Conservation (phyloP, 2,329 filamentous ascomycete genomes). For the Beauveria sp. region DNA sequence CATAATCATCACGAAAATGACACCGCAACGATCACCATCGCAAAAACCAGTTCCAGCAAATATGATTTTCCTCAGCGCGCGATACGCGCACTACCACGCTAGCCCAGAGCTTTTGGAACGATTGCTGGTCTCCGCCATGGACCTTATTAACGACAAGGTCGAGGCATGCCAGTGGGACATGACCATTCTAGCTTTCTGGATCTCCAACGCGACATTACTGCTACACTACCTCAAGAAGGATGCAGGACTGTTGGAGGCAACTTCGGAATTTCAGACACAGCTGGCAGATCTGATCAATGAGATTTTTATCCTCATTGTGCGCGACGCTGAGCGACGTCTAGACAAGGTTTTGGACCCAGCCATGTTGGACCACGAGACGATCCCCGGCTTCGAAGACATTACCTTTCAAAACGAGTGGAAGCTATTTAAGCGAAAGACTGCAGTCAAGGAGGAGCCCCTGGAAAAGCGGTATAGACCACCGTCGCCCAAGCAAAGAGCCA, state of each 20-base stretch:
- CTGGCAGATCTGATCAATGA: slow-evolving; percentile 94
- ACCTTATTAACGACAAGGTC: slow-evolving; percentile 96
- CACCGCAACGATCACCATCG: slow-evolving; percentile 86
- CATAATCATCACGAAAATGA: slow-evolving; percentile 97
- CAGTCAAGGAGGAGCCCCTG: slow-evolving; percentile 80
- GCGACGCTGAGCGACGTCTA: slow-evolving; percentile 89
- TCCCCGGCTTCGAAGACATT: slow-evolving; percentile 93
- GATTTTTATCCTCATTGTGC: slow-evolving; percentile 95
- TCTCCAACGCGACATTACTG: slow-evolving; percentile 92
- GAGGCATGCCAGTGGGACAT: slow-evolving; percentile 97
- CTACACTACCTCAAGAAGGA: slow-evolving; percentile 97
- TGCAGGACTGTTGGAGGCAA: slow-evolving; percentile 68
- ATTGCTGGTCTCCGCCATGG: slow-evolving; percentile 78
- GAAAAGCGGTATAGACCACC: slow-evolving; percentile 90
- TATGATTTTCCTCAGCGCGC: slow-evolving; percentile 88
- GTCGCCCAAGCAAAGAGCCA: slow-evolving; percentile 85
- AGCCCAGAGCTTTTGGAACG: slow-evolving; percentile 75
- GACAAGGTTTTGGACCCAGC: slow-evolving; percentile 90
- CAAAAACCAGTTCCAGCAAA: slow-evolving; percentile 98
- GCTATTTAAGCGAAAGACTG: slow-evolving; percentile 83
- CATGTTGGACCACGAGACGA: slow-evolving; percentile 97
- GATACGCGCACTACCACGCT: slow-evolving; percentile 95
- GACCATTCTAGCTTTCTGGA: slow-evolving; percentile 98
- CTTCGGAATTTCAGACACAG: slow-evolving; percentile 83
- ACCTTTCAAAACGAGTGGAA: slow-evolving; percentile 99